phyloP scores from a whole-genome alignment of 768 basidiomycete species.

The Holtermannia corniformis region DNA sequence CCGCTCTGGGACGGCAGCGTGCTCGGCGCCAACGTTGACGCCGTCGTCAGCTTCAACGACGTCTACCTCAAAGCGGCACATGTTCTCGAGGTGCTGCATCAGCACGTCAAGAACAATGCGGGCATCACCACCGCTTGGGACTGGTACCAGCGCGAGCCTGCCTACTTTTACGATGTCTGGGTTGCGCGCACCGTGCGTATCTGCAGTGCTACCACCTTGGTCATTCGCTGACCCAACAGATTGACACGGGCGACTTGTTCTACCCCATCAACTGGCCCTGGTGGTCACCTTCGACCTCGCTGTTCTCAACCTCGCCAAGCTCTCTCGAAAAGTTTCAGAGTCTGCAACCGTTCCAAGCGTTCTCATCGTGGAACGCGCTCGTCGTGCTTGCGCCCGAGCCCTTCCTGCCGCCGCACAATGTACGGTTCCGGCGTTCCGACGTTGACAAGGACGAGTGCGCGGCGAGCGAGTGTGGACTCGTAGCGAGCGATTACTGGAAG shows the following conservation, averaged over 20 bases:
- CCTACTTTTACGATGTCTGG: slow-evolving; percentile 41
- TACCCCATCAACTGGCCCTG: slow-evolving; percentile 34
- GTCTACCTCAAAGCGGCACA: slow-evolving; percentile 32
- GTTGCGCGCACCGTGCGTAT: slow-evolving; percentile 35
- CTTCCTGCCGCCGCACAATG: slow-evolving; percentile 28
- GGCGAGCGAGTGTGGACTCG: slow-evolving; percentile 30
- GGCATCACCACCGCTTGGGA: slow-evolving; percentile 38
- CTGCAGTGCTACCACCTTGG: neutral
- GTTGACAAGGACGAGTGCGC: slow-evolving; percentile 30
- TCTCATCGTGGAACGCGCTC: slow-evolving; percentile 40
- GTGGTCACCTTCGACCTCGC: slow-evolving; percentile 35
- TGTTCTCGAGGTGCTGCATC: slow-evolving; percentile 35
- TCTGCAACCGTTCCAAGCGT: slow-evolving; percentile 36
- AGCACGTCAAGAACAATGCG: slow-evolving; percentile 26
- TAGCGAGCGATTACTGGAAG: slow-evolving; percentile 37
- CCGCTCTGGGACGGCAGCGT: slow-evolving; percentile 27
- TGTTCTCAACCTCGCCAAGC: slow-evolving; percentile 25
- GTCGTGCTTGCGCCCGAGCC: slow-evolving; percentile 34
- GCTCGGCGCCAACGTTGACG: slow-evolving; percentile 12
- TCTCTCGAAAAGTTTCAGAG: slow-evolving; percentile 13
- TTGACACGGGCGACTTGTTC: slow-evolving; percentile 36
- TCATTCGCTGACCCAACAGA: slow-evolving; percentile 2
- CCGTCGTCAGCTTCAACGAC: slow-evolving; percentile 37
- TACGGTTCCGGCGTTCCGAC: slow-evolving; percentile 35
- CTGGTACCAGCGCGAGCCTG: slow-evolving; percentile 34